These are phyloP conservation scores for Sugiyamaella paludigena DNA, from an alignment of 1,139 yeast genomes.

Conservation along the genomic window DNA sequence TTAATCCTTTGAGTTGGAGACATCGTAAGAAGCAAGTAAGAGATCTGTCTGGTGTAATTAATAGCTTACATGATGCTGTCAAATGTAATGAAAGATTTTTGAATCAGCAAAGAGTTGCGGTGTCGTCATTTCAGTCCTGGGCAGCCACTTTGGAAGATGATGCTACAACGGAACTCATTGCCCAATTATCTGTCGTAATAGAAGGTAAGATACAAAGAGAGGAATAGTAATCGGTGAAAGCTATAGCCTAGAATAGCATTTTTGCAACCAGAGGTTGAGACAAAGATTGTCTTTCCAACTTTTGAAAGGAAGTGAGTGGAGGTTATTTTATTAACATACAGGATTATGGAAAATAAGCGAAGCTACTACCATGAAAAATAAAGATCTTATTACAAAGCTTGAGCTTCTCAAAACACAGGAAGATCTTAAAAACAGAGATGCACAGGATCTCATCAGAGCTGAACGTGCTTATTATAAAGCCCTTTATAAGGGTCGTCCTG, in stretches of 20 bases:
- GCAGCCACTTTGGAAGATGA: neutral
- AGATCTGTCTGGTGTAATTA: neutral
- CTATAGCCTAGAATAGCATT: too few species aligned
- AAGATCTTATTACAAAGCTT: constrained; percentile 18
- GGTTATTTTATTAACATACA: neutral
- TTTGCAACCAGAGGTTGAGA: neutral
- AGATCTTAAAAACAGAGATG: constrained; percentile 16
- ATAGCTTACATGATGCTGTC: constrained; percentile 1
- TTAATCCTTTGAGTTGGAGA: neutral
- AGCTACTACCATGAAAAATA: neutral
- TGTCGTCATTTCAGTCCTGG: constrained; percentile 3
- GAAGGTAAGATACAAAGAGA: neutral
- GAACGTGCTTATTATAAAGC: constrained; percentile 25
- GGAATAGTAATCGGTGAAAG: too few species aligned
- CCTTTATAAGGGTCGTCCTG: constrained; percentile 23
- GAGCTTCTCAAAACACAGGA: constrained; percentile 24
- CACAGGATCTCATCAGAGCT: constrained; percentile 18
- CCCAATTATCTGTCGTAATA: constrained; percentile 1
- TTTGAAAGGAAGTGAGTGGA: neutral
- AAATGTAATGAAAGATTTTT: constrained; percentile 1
- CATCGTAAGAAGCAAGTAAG: neutral
- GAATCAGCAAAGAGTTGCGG: constrained; percentile 2
- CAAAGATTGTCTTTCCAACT: neutral
- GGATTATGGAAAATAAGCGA: constrained; percentile 4
- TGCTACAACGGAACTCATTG: neutral